These are phyloP conservation scores for Crucibulum laeve DNA, from an alignment of 768 basidiomycete species.

Conservation along the genomic window DNA sequence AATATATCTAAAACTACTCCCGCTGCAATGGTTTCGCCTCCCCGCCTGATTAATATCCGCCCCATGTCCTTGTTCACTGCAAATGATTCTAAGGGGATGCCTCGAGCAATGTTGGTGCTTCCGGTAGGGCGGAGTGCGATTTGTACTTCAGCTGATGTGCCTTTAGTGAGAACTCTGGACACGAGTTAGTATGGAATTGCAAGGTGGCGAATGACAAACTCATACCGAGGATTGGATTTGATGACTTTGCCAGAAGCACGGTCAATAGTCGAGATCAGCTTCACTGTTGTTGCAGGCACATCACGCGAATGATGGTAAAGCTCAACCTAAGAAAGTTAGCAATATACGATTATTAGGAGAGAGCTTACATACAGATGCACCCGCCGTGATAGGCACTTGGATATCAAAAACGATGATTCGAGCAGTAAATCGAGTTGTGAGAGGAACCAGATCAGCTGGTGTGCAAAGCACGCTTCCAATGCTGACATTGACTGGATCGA, in stretches of 20 bases:
- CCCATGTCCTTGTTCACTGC: slow-evolving; percentile 94
- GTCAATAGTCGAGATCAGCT: slow-evolving; percentile 76
- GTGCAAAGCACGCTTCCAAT: slow-evolving; percentile 91
- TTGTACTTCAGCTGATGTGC: slow-evolving; percentile 80
- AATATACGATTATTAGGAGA: background rate
- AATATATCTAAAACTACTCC: slow-evolving; percentile 46
- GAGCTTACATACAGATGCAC: slow-evolving; percentile 63
- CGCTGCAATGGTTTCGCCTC: slow-evolving; percentile 92
- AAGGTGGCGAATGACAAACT: background rate
- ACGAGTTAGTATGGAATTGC: background rate
- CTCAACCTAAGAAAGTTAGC: slow-evolving; percentile 57
- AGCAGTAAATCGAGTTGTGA: slow-evolving; percentile 76
- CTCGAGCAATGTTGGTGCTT: slow-evolving; percentile 42
- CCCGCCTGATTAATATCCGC: slow-evolving; percentile 77
- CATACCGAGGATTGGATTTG: slow-evolving; percentile 80
- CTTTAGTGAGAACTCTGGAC: slow-evolving; percentile 79
- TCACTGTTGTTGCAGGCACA: slow-evolving; percentile 84
- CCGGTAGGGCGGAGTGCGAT: slow-evolving; percentile 64
- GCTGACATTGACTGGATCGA: slow-evolving; percentile 82
- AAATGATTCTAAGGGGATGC: slow-evolving; percentile 87
- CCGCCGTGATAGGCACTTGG: slow-evolving; percentile 81
- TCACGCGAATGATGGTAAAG: slow-evolving; percentile 93
- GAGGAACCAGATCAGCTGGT: slow-evolving; percentile 61
- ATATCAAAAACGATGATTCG: slow-evolving; percentile 94
- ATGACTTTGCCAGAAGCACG: slow-evolving; percentile 67